These are phyloP conservation scores for Penicillium sp. DNA, from an alignment of 2,329 filamentous ascomycete genomes.

Conservation along the genomic window DNA sequence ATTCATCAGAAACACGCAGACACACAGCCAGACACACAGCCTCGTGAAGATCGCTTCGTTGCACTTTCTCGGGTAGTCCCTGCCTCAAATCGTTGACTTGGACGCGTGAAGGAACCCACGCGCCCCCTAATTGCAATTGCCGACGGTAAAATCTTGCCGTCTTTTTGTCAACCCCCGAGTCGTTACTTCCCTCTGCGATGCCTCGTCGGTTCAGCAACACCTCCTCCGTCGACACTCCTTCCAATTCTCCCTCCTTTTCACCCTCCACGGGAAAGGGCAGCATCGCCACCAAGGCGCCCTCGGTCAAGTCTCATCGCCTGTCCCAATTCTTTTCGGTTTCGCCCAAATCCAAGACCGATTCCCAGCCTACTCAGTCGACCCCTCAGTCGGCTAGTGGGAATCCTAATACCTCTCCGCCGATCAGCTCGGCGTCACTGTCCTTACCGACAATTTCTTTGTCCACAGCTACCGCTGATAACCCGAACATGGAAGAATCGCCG, in stretches of 20 bases:
- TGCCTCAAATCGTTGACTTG: conserved; percentile 14
- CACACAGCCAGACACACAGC: not conserved
- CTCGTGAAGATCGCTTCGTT: not conserved
- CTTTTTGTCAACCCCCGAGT: conserved; percentile 4
- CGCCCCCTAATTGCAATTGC: conserved; percentile 8
- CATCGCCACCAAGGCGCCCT: conserved; percentile 49
- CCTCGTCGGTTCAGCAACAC: conserved; percentile 63
- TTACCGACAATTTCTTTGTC: conserved; percentile 91
- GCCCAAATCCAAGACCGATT: conserved; percentile 70
- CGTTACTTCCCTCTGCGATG: conserved; percentile 52
- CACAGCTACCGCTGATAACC: conserved; percentile 75
- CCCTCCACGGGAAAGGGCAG: conserved; percentile 57
- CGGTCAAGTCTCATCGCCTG: conserved; percentile 71
- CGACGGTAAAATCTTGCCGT: conserved; percentile 15
- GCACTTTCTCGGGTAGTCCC: conserved; percentile 10
- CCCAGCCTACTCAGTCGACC: conserved; percentile 53
- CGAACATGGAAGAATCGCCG: conserved; percentile 69
- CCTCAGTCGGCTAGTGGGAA: conserved; percentile 65
- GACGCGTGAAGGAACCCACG: conserved; percentile 10
- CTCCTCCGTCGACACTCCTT: conserved; percentile 56
- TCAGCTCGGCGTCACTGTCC: conserved; percentile 71
- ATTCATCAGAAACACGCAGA: not conserved
- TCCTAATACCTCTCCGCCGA: conserved; percentile 57
- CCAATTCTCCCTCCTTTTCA: conserved; percentile 52
- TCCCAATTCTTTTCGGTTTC: conserved; percentile 80